Base-by-base conservation (phyloP, 805 yeast genomes). In the Nakazawaea ambrosiae region DNA sequence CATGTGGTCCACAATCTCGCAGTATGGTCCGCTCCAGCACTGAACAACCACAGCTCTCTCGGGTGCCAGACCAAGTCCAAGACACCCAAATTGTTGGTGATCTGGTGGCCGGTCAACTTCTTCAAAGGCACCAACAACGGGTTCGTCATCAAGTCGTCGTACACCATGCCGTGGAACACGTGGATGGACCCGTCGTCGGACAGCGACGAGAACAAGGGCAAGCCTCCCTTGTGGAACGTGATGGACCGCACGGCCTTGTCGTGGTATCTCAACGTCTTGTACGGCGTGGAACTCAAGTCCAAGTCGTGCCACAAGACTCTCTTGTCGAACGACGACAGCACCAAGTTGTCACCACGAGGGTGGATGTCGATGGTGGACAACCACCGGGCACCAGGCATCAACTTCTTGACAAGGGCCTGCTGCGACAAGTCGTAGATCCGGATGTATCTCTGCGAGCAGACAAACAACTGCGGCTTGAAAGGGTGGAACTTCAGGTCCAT, bases 401-500 rank as follows among this genome's bases (percentile, higher is more conserved):
- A 67, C 51, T 88, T 86, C 69, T 87, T 88, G 42, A 83, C 70
- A 47, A 92, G 61, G 17, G 73, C 75, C 66, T 92, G 98, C 51
- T 80, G 84, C 20, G 94, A 75, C 51, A 92, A 72, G 58, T 92
- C 96, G 60, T 92, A 92, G 37, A 92, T 76, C 49, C 96, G 78
- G 46, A 92, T 74, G 49, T 88, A 85, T 54, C 97, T 75, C 66
- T 92, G 98, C 9, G 96, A 84, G 50, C 90, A 88, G 35, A 92
- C 97, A 53, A 85, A 84, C 44, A 92, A 70, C 55, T 86, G 94
- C 18, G 98, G 98, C 53, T 85, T 81, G 65, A 84, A 81, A 22
- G 98, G 98, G 61, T 92, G 98, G 78, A 92, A 92, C 60, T 82
- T 83, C 45, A 96, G 97, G 57, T 88, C 95, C 81, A 88, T 88